Evolutionary conservation across 441 rosid genomes (phyloP).

Genomic region (Adansonia gregorii): DNA sequence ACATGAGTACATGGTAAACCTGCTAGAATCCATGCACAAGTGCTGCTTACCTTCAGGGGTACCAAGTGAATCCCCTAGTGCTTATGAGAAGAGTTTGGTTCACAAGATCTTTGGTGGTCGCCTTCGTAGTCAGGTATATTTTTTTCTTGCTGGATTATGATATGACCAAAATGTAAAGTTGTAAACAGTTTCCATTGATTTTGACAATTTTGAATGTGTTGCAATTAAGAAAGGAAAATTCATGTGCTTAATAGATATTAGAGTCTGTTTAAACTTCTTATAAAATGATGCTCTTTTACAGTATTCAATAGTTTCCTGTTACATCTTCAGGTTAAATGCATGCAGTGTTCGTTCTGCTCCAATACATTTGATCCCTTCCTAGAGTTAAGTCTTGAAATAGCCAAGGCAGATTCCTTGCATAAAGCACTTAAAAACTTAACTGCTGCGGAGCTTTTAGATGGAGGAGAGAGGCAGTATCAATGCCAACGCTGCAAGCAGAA

Average conservation of each 20-base stretch:
- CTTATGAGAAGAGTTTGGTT: slow-evolving; percentile 91
- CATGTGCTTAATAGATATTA: neutral
- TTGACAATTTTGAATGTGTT: slow-evolving; percentile 11
- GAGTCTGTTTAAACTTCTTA: neutral
- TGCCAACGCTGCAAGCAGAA: slow-evolving; percentile 88
- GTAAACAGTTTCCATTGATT: neutral
- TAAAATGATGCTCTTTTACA: neutral
- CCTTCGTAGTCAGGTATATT: slow-evolving; percentile 82
- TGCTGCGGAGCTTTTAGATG: slow-evolving; percentile 77
- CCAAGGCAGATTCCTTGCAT: slow-evolving; percentile 73
- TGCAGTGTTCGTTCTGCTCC: slow-evolving; percentile 78
- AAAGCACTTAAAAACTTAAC: slow-evolving; percentile 78
- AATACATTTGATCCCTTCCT: slow-evolving; percentile 88
- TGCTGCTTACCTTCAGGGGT: slow-evolving; percentile 97
- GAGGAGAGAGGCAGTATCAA: slow-evolving; percentile 87
- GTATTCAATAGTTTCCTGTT: slow-evolving; percentile 22
- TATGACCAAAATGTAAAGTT: neutral
- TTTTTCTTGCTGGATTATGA: slow-evolving; percentile 11
- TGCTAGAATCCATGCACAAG: slow-evolving; percentile 96
- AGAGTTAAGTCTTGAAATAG: slow-evolving; percentile 89
- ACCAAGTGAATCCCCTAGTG: slow-evolving; percentile 85
- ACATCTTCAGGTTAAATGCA: slow-evolving; percentile 75
- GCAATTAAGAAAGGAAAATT: neutral
- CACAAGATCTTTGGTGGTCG: slow-evolving; percentile 96
- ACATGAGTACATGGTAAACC: slow-evolving; percentile 93